These are phyloP conservation scores for Sungouiella thailandica DNA, from an alignment of 805 yeast genomes.

Conservation along the genomic window DNA sequence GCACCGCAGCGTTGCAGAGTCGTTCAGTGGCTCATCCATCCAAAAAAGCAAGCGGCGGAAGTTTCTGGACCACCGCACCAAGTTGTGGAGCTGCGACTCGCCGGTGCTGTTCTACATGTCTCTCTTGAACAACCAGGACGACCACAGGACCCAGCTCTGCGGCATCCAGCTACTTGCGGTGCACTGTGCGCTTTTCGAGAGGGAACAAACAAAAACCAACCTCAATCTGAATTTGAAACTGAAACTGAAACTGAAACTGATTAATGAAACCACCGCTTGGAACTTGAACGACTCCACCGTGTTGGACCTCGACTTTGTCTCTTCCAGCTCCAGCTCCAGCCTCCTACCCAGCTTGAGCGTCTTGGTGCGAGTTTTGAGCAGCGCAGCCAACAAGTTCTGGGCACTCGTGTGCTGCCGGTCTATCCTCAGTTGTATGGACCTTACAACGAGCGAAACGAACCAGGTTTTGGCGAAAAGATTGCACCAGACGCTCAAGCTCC, in stretches of 20 bases:
- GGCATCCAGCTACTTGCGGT: slow-evolving; percentile 28
- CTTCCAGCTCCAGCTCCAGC: not conserved
- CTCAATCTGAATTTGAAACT: no score
- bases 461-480: slow-evolving; percentile 1
- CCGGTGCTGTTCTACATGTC: slow-evolving; percentile 21
- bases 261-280: not conserved
- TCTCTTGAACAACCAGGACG: slow-evolving; percentile 16
- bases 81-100: slow-evolving; percentile 5
- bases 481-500: slow-evolving; percentile 26
- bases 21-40: no score
- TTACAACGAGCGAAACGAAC: not conserved
- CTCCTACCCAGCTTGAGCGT: not conserved
- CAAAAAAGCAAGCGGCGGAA: slow-evolving; percentile 29
- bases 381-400: slow-evolving; percentile 16
- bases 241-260: not conserved
- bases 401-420: slow-evolving; percentile 17
- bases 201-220: no score
- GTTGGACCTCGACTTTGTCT: slow-evolving; percentile 7
- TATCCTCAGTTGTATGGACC: not conserved
- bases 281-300: slow-evolving; percentile 6
- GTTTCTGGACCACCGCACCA: slow-evolving; percentile 6
- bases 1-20: not conserved
- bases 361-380: not conserved
- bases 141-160: slow-evolving; percentile 10
- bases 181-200: slow-evolving; percentile 11